phyloP scores from a whole-genome alignment of 2,329 filamentous ascomycete genomes.

The Penicillium hesseltinei region DNA sequence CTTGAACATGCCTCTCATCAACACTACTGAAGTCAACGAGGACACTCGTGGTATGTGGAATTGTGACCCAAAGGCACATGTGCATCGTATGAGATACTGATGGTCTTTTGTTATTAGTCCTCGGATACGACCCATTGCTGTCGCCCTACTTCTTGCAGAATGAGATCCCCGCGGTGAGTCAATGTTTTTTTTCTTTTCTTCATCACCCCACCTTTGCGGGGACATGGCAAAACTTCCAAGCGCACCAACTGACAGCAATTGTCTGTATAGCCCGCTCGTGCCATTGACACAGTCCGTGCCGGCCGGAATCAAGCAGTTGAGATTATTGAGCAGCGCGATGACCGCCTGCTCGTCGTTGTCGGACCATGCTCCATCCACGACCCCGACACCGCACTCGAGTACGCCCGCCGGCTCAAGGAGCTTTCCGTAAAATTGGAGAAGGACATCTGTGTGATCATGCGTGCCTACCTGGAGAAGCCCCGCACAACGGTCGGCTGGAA shows the following conservation, averaged over 20 bases:
- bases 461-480: conserved; percentile 97
- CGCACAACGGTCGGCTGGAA: conserved; percentile 99
- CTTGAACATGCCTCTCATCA: conserved; percentile 39
- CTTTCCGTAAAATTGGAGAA: conserved; percentile 75
- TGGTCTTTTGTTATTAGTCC: conserved; percentile 60
- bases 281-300: conserved; percentile 44
- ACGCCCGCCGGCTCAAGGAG: conserved; percentile 73
- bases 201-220: conserved; percentile 66
- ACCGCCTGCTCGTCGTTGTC: conserved; percentile 89
- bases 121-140: conserved; percentile 92
- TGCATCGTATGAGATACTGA: neutral
- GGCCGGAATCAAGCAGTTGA: conserved; percentile 59
- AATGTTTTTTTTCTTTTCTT: conserved; percentile 51
- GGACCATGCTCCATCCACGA: conserved; percentile 98
- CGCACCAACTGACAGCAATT: conserved; percentile 16
- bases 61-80: neutral
- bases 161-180: conserved; percentile 68
- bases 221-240: conserved; percentile 54
- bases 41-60: conserved; percentile 44
- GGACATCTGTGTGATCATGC: conserved; percentile 93
- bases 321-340: conserved; percentile 71
- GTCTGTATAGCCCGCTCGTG: conserved; percentile 35
- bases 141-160: conserved; percentile 81
- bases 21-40: conserved; percentile 43
- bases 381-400: conserved; percentile 81